Base-by-base conservation (phyloP, 495 filamentous ascomycete species). In the Terfezia claveryi region DNA sequence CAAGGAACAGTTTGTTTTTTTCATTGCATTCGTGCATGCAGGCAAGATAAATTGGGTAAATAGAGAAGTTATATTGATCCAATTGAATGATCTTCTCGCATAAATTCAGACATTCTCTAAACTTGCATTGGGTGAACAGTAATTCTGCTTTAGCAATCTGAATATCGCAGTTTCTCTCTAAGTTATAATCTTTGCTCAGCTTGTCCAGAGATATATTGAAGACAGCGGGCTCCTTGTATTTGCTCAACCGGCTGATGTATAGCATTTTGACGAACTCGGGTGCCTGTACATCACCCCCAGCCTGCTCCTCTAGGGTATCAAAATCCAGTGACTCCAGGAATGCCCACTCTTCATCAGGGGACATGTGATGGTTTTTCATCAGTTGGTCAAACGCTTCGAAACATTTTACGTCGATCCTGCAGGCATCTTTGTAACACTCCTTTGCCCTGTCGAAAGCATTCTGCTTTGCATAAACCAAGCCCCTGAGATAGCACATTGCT, bases 351-450 rank as follows among this genome's bases (percentile, higher is more conserved):
- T 99, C 92, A 41, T 87, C 81, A 2, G 92, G 89, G n/a, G 88
- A 87, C 85, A 99, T 92, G 27, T 96, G 76, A 17, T 81, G 83
- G 68, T 96, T 96, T 71, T 88, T 87, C 82, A 95, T 94, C 52
- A 99, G 75, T 67, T 94, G 87, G 56, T 94, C 88, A 63, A 96
- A 96, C 3, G 91, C 91, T 66, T 99, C 91, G 63, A 92, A 96
- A 67, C 91, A 99, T 66, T 95, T 88, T 7, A 96, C 87, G 66
- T 99, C 92, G 63, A 99, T 95, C 51, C 84, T 75, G 46, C 96
- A 85, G 8, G 91, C 91, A 61, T 92, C 85, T 70, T 94, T 95
- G 73, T 95, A 99, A 69, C 92, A 95, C 62, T 95, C 87, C 62
- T 94, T 94, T 38, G 91, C 91, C 27, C 88, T 80, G 64, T 99